A percentile compares a stretch with the other conserved stretches of the same genome.
These are phyloP conservation scores for Teunomyces tritomae DNA, from an alignment of 805 yeast species.

Conservation along the genomic window DNA sequence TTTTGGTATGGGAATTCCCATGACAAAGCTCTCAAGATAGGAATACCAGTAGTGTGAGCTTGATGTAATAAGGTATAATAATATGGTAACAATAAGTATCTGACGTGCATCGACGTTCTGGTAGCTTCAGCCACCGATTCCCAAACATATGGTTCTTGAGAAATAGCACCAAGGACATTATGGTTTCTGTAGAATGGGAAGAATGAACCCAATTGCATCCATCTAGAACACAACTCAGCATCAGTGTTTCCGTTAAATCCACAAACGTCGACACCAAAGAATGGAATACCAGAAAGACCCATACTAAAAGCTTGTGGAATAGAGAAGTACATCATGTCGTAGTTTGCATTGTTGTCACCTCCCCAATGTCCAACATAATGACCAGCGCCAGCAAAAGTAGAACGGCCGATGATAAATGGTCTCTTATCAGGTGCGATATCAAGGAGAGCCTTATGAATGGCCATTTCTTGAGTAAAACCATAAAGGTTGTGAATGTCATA, in stretches of 20 bases:
- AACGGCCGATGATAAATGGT: slow-evolving; percentile 21
- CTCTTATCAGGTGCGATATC: slow-evolving; percentile 18
- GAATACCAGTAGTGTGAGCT: slow-evolving; percentile 20
- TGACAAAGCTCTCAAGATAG: slow-evolving; percentile 20
- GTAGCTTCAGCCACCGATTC: slow-evolving; percentile 24
- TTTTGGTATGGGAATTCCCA: slow-evolving; percentile 22
- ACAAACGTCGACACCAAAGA: slow-evolving; percentile 26
- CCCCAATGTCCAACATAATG: slow-evolving; percentile 24
- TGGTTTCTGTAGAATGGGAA: slow-evolving; percentile 35
- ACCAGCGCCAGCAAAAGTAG: slow-evolving; percentile 23
- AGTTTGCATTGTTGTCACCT: slow-evolving; percentile 22
- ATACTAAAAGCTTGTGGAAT: slow-evolving; percentile 24
- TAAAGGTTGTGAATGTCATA: slow-evolving; percentile 26
- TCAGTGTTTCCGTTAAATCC: slow-evolving; percentile 25
- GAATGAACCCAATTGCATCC: slow-evolving; percentile 34
- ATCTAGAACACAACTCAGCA: slow-evolving; percentile 26
- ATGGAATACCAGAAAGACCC: slow-evolving; percentile 24
- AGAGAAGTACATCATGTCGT: slow-evolving; percentile 19
- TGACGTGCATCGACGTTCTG: slow-evolving; percentile 28
- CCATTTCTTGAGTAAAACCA: slow-evolving; percentile 21
- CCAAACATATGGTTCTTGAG: slow-evolving; percentile 34
- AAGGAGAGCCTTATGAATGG: slow-evolving; percentile 17
- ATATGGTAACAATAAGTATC: slow-evolving; percentile 32
- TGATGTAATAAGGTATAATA: slow-evolving; percentile 23
- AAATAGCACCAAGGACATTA: slow-evolving; percentile 20